Evolutionary conservation across 345 rosid genomes (phyloP).

Genomic region (Acer saccharum): DNA sequence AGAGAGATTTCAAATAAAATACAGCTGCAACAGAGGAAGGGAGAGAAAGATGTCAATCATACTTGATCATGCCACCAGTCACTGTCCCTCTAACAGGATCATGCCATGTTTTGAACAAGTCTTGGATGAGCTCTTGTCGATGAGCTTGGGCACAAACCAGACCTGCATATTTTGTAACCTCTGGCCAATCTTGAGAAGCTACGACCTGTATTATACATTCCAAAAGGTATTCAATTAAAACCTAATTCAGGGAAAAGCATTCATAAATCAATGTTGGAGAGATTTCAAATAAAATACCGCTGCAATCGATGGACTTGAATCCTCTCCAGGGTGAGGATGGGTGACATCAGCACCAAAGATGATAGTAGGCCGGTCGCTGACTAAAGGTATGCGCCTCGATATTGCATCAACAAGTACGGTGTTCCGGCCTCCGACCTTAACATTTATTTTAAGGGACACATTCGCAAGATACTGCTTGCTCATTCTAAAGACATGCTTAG

Average conservation of each 20-base stretch:
- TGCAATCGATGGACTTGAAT: slow-evolving; percentile 99
- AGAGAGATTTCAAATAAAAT: slow-evolving; percentile 21
- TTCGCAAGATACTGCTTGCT: slow-evolving; percentile 92
- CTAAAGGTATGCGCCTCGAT: slow-evolving; percentile 90
- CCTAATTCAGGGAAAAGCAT: neutral
- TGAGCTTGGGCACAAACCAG: slow-evolving; percentile 99
- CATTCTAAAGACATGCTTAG: slow-evolving; percentile 85
- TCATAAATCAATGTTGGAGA: neutral
- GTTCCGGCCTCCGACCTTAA: slow-evolving; percentile 98
- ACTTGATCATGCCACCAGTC: slow-evolving; percentile 99
- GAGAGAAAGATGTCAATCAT: slow-evolving; percentile 20
- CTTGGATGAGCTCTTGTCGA: slow-evolving; percentile 98
- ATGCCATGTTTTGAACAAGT: slow-evolving; percentile 89
- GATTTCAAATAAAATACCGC: slow-evolving; percentile 56
- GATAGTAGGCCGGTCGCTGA: slow-evolving; percentile 90
- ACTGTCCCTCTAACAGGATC: slow-evolving; percentile 91
- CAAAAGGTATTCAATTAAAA: neutral
- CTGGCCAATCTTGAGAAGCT: slow-evolving; percentile 99
- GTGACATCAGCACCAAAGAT: slow-evolving; percentile 99
- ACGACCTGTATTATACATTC: slow-evolving; percentile 62
- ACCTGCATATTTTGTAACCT: slow-evolving; percentile 96
- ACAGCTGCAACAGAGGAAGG: slow-evolving; percentile 59
- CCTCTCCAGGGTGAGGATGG: slow-evolving; percentile 99
- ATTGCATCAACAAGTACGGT: slow-evolving; percentile 96
- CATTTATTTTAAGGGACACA: slow-evolving; percentile 93